A percentile compares a stretch with the other conserved stretches of the same genome.
Evolutionary conservation across 2,329 filamentous ascomycete species (phyloP).

Genomic region (Cercospora sesami): DNA sequence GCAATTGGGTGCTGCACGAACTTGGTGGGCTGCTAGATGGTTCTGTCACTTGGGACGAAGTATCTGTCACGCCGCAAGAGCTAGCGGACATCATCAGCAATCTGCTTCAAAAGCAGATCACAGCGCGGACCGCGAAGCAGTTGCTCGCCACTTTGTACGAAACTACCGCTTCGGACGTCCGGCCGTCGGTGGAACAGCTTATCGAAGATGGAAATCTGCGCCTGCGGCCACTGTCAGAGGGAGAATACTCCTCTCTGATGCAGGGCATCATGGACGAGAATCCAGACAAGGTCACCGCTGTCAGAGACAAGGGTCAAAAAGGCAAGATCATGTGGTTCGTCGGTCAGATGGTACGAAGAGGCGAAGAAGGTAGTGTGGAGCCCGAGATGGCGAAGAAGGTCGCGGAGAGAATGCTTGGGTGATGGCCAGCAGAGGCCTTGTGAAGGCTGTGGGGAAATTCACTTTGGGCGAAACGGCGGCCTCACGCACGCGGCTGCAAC

Average conservation of each 20-base stretch:
- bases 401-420: conserved; percentile 49
- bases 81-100: conserved; percentile 49
- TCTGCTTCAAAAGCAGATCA: conserved; percentile 48
- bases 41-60: conserved; percentile 42
- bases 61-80: conserved; percentile 42
- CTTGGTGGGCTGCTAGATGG: conserved; percentile 51
- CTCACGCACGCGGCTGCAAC: background rate
- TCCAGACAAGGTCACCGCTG: conserved; percentile 59
- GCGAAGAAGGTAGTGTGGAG: conserved; percentile 62
- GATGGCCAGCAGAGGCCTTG: background rate
- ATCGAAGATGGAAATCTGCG: conserved; percentile 59
- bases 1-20: conserved; percentile 62
- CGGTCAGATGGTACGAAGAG: conserved; percentile 65
- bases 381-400: conserved; percentile 58
- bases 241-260: conserved; percentile 59
- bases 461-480: background rate
- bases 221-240: conserved; percentile 55
- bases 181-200: conserved; percentile 52
- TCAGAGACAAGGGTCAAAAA: conserved; percentile 58
- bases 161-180: conserved; percentile 5
- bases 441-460: background rate
- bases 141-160: conserved; percentile 57
- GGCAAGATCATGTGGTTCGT: conserved; percentile 70
- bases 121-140: conserved; percentile 59
- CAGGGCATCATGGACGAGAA: conserved; percentile 55